A percentile compares a stretch with the other conserved stretches of the same genome.
These are phyloP conservation scores for Irpex lacteus DNA, from an alignment of 1,284 basidiomycete genomes.

Conservation along the genomic window DNA sequence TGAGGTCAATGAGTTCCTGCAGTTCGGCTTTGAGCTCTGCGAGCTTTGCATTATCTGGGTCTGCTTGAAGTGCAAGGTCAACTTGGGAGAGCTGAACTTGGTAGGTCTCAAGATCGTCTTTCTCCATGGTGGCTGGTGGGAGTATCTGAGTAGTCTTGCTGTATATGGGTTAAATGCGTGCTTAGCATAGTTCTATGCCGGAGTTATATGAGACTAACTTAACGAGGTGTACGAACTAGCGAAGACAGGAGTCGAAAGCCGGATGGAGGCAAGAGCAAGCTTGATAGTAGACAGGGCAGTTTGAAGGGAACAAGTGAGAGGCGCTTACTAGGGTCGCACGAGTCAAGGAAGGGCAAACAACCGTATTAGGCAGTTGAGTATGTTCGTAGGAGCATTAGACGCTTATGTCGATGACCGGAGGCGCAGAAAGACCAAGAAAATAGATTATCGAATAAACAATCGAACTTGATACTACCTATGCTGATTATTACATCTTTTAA, in stretches of 20 bases:
- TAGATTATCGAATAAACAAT: not conserved
- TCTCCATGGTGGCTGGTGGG: constrained; percentile 49
- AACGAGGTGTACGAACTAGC: too few species aligned
- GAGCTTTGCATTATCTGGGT: constrained; percentile 82
- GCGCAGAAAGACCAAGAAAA: not conserved
- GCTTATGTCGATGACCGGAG: not conserved
- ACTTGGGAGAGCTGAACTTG: constrained; percentile 90
- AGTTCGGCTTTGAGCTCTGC: constrained; percentile 79
- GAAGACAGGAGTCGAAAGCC: too few species aligned
- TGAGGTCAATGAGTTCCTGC: constrained; percentile 86
- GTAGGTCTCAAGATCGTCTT: constrained; percentile 82
- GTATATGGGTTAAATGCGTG: not conserved
- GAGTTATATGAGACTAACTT: not conserved
- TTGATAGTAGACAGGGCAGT: too few species aligned
- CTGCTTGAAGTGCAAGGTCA: constrained; percentile 78
- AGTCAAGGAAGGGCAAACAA: too few species aligned
- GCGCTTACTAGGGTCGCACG: too few species aligned
- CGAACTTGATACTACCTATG: not conserved
- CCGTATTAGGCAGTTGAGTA: too few species aligned
- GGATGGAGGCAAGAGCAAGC: too few species aligned
- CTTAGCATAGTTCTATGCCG: not conserved
- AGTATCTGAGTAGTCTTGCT: not conserved
- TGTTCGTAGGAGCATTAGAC: too few species aligned
- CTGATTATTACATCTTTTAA: too few species aligned
- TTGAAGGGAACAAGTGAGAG: too few species aligned